Percentiles rank a stretch among this genome's conserved stretches.
Evolutionary conservation across 2,329 filamentous ascomycete species (phyloP).

Genomic region (Exophiala sp.): DNA sequence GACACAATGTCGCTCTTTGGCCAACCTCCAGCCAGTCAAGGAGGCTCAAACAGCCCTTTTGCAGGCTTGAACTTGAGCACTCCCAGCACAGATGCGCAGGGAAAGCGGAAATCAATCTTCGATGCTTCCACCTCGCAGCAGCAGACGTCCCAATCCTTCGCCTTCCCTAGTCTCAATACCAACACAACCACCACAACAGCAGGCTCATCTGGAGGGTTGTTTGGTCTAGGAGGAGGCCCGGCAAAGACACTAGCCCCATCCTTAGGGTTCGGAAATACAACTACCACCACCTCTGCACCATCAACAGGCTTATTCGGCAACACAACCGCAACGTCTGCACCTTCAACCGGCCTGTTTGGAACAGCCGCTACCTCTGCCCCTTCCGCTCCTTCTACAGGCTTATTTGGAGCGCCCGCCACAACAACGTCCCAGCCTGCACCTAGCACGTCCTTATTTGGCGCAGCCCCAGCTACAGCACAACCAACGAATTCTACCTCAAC

Average conservation of each 20-base stretch:
- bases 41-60: constrained; percentile 14
- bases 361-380: constrained; percentile 3
- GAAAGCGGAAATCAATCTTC: constrained; percentile 29
- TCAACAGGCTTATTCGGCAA: constrained; percentile 6
- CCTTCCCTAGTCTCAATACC: constrained; percentile 13
- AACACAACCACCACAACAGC: constrained; percentile 7
- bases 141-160: constrained; percentile 6
- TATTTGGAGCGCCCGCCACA: constrained; percentile 16
- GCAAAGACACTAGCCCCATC: constrained; percentile 11
- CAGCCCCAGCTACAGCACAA: constrained; percentile 9
- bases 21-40: constrained; percentile 12
- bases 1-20: constrained; percentile 27
- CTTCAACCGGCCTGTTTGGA: background rate
- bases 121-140: constrained; percentile 24
- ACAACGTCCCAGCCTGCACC: constrained; percentile 15
- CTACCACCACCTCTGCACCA: constrained; percentile 12
- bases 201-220: constrained; percentile 9
- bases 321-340: constrained; percentile 14
- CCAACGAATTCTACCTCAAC: constrained; percentile 4
- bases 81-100: constrained; percentile 18
- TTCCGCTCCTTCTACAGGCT: constrained; percentile 14
- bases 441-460: constrained; percentile 17
- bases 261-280: constrained; percentile 15
- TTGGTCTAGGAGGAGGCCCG: constrained; percentile 17
- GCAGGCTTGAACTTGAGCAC: constrained; percentile 25